Evolutionary conservation across 805 yeast genomes (phyloP), one percentile per base, ranked within the genome.

Genomic region (Torulaspora microellipsoides): DNA sequence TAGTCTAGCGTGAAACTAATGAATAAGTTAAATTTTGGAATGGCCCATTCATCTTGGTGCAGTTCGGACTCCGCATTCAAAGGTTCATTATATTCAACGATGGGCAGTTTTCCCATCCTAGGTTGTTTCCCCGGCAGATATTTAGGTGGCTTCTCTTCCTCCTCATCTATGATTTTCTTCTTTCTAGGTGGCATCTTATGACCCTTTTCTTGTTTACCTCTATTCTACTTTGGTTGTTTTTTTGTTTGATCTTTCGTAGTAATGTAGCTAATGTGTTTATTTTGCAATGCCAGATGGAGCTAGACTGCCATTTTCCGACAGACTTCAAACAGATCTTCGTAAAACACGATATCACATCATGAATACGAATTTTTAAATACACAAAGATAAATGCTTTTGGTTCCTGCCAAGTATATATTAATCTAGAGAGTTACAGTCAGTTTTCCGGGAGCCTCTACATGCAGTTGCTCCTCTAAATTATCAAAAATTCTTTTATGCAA

Each of bases 91-190:
- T 61, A 61, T 33, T 59, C 61, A 6, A 58, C 57, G 11, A 29
- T 40, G 7, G 59, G 55, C 8, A 50, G 42, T 15, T 50, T 50
- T 5, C 50, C 56, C 8, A 31, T 47, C 38, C 62, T 55, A 9
- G 68, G 68, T 27, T 55, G 60, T 42, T 65, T 65, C 11, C 69
- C 69, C 8, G 67, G 58, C 8, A 47, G 46, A 38, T 63, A 60
- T 37, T 53, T 56, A 3, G 54, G 43, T 12, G 46, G 27, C 31
- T 38, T 37, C 20, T 40, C 42, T 37, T 43, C 48, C 23, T 40
- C 49, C 15, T 45, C 43, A 20, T 51, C 54, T 4, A 28, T 32
- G 25, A 39, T 42, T 25, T 38, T 43, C 31, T 38, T 42, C 43
- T 51, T 55, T 42, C 54, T 54, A 23, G 59, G 57, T 30, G 55